These are phyloP conservation scores for Stephania cephalantha DNA, from an alignment of 164 flowering plant species.

Conservation along the genomic window DNA sequence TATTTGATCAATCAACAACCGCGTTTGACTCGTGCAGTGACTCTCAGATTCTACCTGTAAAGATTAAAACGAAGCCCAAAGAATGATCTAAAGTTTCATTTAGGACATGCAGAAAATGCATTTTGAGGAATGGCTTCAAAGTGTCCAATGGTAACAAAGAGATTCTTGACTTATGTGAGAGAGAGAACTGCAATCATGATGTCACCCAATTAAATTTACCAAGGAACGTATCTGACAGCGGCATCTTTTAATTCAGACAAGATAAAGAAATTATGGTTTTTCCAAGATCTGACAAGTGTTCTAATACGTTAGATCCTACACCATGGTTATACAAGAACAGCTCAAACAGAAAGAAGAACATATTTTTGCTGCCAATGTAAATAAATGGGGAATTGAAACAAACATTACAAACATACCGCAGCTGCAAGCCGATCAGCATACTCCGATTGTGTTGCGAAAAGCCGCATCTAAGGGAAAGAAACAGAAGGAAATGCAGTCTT, in stretches of 20 bases:
- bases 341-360: not conserved
- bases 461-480: slow-evolving; percentile 50
- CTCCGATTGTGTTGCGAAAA: slow-evolving; percentile 73
- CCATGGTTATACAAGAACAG: not conserved
- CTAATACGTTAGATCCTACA: too few relatives aligned
- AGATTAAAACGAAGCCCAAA: not conserved
- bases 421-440: slow-evolving; percentile 85
- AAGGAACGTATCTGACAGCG: not conserved
- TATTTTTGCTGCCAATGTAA: not conserved
- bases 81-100: not conserved
- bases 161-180: not conserved
- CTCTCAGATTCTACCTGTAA: slow-evolving; percentile 72
- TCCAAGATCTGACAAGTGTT: not conserved
- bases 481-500: not conserved
- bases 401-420: slow-evolving; percentile 51
- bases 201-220: not conserved
- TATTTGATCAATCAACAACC: slow-evolving; percentile 79
- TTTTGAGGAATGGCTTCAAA: not conserved
- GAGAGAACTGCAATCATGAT: not conserved
- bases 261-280: not conserved
- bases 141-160: not conserved
- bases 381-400: not conserved
- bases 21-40: slow-evolving; percentile 67
- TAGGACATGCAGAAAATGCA: not conserved
- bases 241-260: not conserved